Evolutionary conservation across 2,329 filamentous ascomycete species (phyloP).

Genomic region (Cadophora luteo-olivacea): DNA sequence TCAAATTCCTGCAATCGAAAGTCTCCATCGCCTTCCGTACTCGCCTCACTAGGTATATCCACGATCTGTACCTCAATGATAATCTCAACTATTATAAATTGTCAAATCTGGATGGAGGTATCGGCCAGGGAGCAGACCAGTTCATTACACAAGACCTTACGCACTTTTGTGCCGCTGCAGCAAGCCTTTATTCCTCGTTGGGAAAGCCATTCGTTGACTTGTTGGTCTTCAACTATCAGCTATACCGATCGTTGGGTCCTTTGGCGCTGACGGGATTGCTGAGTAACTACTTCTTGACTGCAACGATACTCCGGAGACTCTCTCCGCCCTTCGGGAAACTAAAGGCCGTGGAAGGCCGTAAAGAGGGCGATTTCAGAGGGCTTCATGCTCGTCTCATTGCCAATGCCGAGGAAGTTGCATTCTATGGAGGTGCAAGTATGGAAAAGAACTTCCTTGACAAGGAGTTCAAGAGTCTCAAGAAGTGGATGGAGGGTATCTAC

Average conservation of each 20-base stretch:
- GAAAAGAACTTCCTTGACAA: constrained; percentile 91
- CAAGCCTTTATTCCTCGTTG: constrained; percentile 91
- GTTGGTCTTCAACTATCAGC: constrained; percentile 96
- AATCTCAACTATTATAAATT: constrained; percentile 97
- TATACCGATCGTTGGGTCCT: constrained; percentile 89
- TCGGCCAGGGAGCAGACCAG: constrained; percentile 91
- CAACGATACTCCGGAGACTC: constrained; percentile 83
- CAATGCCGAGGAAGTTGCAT: constrained; percentile 96
- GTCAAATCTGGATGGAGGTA: constrained; percentile 88
- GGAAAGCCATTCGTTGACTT: constrained; percentile 99
- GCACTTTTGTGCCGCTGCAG: constrained; percentile 90
- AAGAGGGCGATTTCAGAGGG: constrained; percentile 93
- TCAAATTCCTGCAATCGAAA: constrained; percentile 97
- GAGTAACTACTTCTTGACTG: constrained; percentile 93
- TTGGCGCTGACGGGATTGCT: constrained; percentile 85
- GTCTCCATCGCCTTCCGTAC: constrained; percentile 98
- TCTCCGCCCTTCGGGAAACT: constrained; percentile 97
- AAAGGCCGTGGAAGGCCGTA: constrained; percentile 93
- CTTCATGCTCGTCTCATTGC: constrained; percentile 91
- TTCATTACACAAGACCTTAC: constrained; percentile 98
- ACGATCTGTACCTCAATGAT: constrained; percentile 94
- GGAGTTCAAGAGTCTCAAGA: constrained; percentile 90
- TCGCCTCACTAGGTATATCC: constrained; percentile 91
- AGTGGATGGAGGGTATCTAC: constrained; percentile 98
- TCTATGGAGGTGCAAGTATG: constrained; percentile 94